phyloP scores from a whole-genome alignment of 306 rosid species.

The Pterocarpus macrocarpus region DNA sequence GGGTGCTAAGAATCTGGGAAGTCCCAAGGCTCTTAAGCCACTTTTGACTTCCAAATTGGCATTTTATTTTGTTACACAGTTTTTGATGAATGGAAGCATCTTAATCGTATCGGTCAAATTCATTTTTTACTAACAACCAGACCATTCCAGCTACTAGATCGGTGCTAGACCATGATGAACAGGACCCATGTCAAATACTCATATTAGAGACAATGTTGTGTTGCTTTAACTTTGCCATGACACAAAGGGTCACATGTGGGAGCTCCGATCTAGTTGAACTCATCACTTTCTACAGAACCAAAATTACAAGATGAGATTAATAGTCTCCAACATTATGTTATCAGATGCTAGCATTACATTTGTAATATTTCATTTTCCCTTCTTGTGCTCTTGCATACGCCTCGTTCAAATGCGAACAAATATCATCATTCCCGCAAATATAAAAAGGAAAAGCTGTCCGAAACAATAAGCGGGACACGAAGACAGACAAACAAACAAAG shows the following conservation, averaged over 20 bases:
- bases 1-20: conserved; percentile 59
- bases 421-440: conserved; percentile 20
- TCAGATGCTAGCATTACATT: not conserved
- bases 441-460: conserved; percentile 27
- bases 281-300: not conserved
- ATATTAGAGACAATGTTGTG: not conserved
- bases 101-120: conserved; percentile 1
- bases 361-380: not conserved
- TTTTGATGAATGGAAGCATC: conserved; percentile 43
- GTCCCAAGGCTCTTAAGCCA: conserved; percentile 48
- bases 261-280: not conserved
- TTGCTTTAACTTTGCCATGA: not conserved
- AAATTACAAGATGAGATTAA: too few species aligned
- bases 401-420: conserved; percentile 19
- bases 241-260: not conserved
- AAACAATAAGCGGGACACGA: conserved; percentile 49
- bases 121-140: conserved; percentile 14
- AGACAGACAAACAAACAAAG: conserved; percentile 11
- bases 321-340: too few species aligned
- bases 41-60: conserved; percentile 62
- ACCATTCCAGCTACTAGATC: conserved; percentile 33
- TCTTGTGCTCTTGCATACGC: conserved; percentile 32
- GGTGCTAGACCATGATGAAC: not conserved
- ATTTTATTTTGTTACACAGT: conserved; percentile 24
- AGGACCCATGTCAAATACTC: not conserved